Evolutionary conservation across 2,329 filamentous ascomycete genomes (phyloP).

Genomic region (Claviceps lovelessii): DNA sequence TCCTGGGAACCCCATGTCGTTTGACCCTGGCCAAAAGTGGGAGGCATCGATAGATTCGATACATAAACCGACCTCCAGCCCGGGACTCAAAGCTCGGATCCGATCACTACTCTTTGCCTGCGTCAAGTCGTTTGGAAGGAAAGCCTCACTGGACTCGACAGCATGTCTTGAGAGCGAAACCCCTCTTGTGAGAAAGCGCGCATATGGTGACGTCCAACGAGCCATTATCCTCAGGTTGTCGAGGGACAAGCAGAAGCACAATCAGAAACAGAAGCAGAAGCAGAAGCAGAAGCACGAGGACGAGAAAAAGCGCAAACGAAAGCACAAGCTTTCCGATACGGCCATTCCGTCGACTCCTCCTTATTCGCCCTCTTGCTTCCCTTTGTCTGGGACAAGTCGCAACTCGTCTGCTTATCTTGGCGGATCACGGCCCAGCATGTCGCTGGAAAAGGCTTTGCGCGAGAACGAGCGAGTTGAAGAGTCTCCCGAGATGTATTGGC

Average conservation of each 20-base stretch:
- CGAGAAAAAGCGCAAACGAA: background rate
- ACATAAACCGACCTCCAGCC: background rate
- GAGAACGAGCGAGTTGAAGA: background rate
- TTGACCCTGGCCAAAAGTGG: background rate
- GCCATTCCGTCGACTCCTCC: background rate
- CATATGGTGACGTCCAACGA: background rate
- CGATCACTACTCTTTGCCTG: background rate
- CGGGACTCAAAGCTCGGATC: background rate
- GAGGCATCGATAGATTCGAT: background rate
- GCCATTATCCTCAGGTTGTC: background rate
- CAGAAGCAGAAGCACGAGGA: background rate
- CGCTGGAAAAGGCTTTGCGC: background rate
- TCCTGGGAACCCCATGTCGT: background rate
- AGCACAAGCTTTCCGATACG: background rate
- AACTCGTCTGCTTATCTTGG: conserved; percentile 1
- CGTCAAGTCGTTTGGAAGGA: background rate
- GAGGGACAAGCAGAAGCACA: background rate
- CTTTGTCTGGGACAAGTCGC: background rate
- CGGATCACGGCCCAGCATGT: conserved; percentile 1
- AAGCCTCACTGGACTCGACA: background rate
- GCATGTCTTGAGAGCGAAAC: background rate
- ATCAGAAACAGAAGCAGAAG: background rate
- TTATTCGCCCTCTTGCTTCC: background rate
- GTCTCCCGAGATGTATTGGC: background rate
- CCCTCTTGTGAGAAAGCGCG: background rate